Base-by-base conservation (phyloP, 495 filamentous ascomycete genomes). In the Penicillium goetzii region DNA sequence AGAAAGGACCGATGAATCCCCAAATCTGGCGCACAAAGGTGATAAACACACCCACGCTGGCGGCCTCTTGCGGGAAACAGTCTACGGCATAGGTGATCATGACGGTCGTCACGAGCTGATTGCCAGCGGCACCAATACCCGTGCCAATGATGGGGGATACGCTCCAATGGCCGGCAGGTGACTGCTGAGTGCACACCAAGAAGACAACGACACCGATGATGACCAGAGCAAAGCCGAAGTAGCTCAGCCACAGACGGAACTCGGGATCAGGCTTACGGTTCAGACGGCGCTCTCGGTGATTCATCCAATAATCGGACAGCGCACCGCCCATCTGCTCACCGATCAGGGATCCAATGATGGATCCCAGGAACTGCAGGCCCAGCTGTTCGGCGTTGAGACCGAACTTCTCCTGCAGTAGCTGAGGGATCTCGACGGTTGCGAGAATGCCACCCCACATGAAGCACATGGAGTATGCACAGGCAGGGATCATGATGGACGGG, bases 1-100 rank as follows among this genome's bases (percentile, higher is more conserved):
- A 86, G 66, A 86, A 86, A 6, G 81, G 81, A 23, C 84, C 84
- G 61, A 86, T 80, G 66, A 86, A 86, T 0, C 83, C 82, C 83
- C 82, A 86, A 25, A 75, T 79, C 57, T 81, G 78, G 10, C 84
- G 69, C 32, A 86, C 75, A 58, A 86, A 79, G 10, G 74, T 84
- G 60, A 85, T 74, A 56, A 85, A 84, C 0, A 86, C 83, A 43
- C 83, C 83, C n/a, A 86, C 71, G 61, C 75, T 78, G 14, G 72
- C 78, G 5, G 81, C 71, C 26, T 83, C 78, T 32, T 80, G 73
- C 0, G 69, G 80, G 67, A 81, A 78, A 57, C 80, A 83, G 65
- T 85, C 81, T 12, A 85, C 72, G 34, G 81, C 75, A 66, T 84
- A 85, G 4, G 83, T 86, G 56, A 85, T 77, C 51, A 84, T 63